Evolutionary conservation across 768 basidiomycete genomes (phyloP).

Genomic region (Rhizopogon sp.): DNA sequence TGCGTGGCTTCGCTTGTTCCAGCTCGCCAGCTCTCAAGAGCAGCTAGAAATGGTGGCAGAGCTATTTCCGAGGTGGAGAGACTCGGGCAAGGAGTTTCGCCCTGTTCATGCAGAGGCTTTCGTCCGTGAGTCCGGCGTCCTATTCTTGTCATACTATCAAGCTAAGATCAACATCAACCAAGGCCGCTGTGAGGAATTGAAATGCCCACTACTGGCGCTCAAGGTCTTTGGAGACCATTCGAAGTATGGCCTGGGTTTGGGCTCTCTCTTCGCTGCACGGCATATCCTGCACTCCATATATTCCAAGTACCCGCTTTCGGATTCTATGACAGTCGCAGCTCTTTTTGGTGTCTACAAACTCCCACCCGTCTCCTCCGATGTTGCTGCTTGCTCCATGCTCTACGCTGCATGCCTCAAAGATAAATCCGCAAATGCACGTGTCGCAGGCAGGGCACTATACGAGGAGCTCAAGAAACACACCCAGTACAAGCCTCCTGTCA

Average conservation of each 20-base stretch:
- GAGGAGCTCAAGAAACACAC: slow-evolving; percentile 34
- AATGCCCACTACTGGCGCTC: slow-evolving; percentile 51
- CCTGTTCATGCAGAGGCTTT: slow-evolving; percentile 41
- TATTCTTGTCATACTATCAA: not conserved
- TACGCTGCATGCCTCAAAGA: slow-evolving; percentile 50
- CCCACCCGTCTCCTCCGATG: slow-evolving; percentile 49
- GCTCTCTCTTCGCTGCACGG: slow-evolving; percentile 44
- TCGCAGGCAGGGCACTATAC: slow-evolving; percentile 39
- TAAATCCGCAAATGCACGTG: slow-evolving; percentile 31
- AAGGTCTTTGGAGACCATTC: slow-evolving; percentile 57
- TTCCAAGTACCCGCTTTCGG: slow-evolving; percentile 38
- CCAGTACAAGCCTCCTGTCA: slow-evolving; percentile 8
- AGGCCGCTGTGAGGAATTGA: slow-evolving; percentile 62
- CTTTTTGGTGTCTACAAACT: slow-evolving; percentile 53
- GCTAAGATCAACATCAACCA: not conserved
- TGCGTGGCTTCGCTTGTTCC: slow-evolving; percentile 47
- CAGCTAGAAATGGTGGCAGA: slow-evolving; percentile 44
- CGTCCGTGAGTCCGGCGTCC: slow-evolving; percentile 41
- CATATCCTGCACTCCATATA: slow-evolving; percentile 56
- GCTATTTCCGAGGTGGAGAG: slow-evolving; percentile 47
- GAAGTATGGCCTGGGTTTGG: slow-evolving; percentile 51
- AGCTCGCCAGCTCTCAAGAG: slow-evolving; percentile 43
- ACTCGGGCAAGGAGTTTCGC: slow-evolving; percentile 35
- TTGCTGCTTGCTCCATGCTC: slow-evolving; percentile 52
- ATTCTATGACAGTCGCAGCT: slow-evolving; percentile 45